A percentile compares a stretch with the other conserved stretches of the same genome.
Evolutionary conservation across 2,329 filamentous ascomycete species (phyloP).

Genomic region (Xylariales sp.): DNA sequence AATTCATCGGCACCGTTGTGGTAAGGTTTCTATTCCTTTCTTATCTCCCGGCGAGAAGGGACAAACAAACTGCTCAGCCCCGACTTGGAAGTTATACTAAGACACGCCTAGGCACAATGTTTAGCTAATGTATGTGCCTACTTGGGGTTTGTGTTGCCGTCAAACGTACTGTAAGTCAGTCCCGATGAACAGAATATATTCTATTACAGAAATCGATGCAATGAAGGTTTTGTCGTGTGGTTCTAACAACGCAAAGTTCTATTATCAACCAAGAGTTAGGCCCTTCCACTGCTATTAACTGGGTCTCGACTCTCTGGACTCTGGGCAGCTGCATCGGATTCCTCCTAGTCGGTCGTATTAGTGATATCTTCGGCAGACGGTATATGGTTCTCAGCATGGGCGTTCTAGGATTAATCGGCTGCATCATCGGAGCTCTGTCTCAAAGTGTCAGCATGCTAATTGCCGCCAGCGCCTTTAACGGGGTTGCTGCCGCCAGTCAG

Average conservation of each 20-base stretch:
- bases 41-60: neutral
- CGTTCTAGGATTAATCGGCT: conserved; percentile 29
- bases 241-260: neutral
- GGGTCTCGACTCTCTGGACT: conserved; percentile 22
- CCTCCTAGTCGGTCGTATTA: conserved; percentile 34
- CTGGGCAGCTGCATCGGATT: conserved; percentile 20
- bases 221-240: no score
- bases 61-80: neutral
- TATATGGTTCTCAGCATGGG: conserved; percentile 32
- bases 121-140: conserved; percentile 28
- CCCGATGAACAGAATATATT: no score
- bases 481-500: conserved; percentile 34
- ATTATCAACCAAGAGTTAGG: conserved; percentile 10
- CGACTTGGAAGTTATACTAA: no score
- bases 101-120: conserved; percentile 27
- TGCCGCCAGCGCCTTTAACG: conserved; percentile 30
- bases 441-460: conserved; percentile 31
- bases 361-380: conserved; percentile 37
- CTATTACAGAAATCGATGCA: no score
- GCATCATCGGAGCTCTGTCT: conserved; percentile 30
- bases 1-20: conserved; percentile 35
- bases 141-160: conserved; percentile 29
- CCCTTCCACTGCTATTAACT: conserved; percentile 20
- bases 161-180: conserved; percentile 26
- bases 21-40: conserved; percentile 13